These are phyloP conservation scores for Mortierella alpina DNA, from an alignment of 192 early-diverging fungal species.

Conservation along the genomic window DNA sequence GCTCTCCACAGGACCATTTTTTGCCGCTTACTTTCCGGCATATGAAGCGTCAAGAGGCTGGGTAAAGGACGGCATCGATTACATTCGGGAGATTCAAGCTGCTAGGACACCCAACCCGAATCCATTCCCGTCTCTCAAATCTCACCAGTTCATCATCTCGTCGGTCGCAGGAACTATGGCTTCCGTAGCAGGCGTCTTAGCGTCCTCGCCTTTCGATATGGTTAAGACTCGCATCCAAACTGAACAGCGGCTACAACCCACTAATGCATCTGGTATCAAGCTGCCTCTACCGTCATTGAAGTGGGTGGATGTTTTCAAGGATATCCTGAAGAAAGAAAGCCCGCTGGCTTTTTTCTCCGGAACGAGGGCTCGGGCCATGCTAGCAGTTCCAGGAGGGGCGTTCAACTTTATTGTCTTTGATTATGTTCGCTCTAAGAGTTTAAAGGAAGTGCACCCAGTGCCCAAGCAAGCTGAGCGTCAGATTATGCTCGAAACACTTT, in stretches of 20 bases:
- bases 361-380: conserved; percentile 27
- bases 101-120: conserved; percentile 17
- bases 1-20: conserved; percentile 36
- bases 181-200: conserved; percentile 32
- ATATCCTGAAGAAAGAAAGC: conserved; percentile 38
- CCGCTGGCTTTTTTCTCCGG: conserved; percentile 42
- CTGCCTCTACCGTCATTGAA: conserved; percentile 26
- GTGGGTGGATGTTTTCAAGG: conserved; percentile 37
- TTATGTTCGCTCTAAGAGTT: conserved; percentile 29
- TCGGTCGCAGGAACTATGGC: conserved; percentile 40
- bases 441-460: conserved; percentile 28
- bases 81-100: conserved; percentile 26
- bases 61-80: conserved; percentile 36
- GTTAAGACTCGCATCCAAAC: conserved; percentile 53
- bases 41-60: conserved; percentile 32
- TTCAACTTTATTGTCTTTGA: conserved; percentile 55
- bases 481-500: conserved; percentile 28
- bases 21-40: conserved; percentile 44
- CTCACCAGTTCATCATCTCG: conserved; percentile 38
- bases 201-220: conserved; percentile 39
- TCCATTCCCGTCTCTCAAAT: conserved; percentile 18
- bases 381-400: conserved; percentile 43
- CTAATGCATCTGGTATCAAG: conserved; percentile 38
- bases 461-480: conserved; percentile 10
- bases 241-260: conserved; percentile 36